Conservation (phyloP, 163 green algal genomes). For the Chlorella variabilis region DNA sequence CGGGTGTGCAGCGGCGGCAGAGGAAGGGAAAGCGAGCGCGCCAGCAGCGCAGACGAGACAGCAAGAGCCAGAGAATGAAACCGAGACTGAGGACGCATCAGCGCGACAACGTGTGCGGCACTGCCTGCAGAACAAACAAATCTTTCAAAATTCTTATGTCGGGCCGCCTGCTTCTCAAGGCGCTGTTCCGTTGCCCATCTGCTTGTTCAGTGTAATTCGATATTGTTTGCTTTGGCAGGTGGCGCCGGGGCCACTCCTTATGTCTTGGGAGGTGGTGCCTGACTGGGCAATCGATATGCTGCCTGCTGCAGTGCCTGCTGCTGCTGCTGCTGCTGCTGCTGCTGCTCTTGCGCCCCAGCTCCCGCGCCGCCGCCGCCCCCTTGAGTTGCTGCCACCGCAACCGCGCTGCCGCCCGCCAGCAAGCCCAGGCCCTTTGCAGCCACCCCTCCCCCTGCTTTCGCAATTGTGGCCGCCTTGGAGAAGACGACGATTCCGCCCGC, state of each 20-base stretch:
- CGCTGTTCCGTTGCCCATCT: no score
- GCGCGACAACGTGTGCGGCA: no score
- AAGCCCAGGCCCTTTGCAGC: conserved; percentile 39
- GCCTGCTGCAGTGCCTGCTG: not conserved
- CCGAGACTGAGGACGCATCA: no score
- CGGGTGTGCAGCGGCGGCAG: no score
- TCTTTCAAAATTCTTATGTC: no score
- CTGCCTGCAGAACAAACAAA: no score
- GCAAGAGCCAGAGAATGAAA: no score
- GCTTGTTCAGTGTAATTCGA: not conserved
- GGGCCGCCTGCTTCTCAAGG: no score
- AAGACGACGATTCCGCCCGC: conserved; percentile 49
- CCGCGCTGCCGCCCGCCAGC: conserved; percentile 5
- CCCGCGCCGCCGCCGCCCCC: conserved; percentile 22
- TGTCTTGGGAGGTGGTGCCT: not conserved
- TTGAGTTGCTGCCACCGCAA: conserved; percentile 8
- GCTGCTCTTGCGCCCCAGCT: not conserved
- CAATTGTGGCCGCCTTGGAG: conserved; percentile 49
- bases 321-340: conserved; percentile 16
- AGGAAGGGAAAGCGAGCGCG: no score
- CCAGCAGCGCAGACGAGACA: no score
- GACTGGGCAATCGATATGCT: conserved; percentile 7
- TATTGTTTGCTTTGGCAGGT: not conserved
- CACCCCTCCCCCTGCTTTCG: conserved; percentile 50
- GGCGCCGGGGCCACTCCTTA: not conserved